Base-by-base conservation (phyloP, 2,329 filamentous ascomycete genomes). In the Paraphaeosphaeria sporulosa region DNA sequence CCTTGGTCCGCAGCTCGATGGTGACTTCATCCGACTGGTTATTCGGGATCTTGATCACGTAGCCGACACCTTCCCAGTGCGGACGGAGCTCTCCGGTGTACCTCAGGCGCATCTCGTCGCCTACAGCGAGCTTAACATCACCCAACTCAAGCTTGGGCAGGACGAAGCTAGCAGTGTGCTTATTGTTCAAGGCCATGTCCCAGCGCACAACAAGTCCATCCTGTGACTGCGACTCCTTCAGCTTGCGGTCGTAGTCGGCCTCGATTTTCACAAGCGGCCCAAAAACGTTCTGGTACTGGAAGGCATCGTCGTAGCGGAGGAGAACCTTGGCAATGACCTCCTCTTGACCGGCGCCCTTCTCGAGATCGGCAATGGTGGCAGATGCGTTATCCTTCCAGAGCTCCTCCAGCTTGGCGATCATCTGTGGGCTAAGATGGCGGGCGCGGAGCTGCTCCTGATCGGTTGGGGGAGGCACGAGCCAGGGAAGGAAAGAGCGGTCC, bases 31-130 rank as follows among this genome's bases (percentile, higher is more conserved):
- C 95, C 15, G 94, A 97, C 81, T 97, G 93, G 79, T 98, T 98
- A 84, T 99, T 98, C 23, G 95, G 96, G 61, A 99, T 98, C 82
- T 99, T 99, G 82, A 98, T 94, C 62, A 99, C 95, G 78, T 99
- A 99, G 65, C 95, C 95, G 36, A 99, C 95, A 40, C 95, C 95
- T 77, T 99, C 95, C 95, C 95, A 99, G 60, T 92, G 88, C 15
- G 91, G 87, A 44, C 94, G 91, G 52, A 99, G 84, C 78, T 98
- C 95, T 67, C 96, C 95, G 67, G 93, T 96, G 81, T 99, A 99
- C 69, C 95, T 93, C 64, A 99, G 84, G 46, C 95, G 91, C 95
- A 99, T 99, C 78, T 99, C 95, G 74, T 99, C 95, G 63, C 95
- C 95, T 21, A 99, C 95, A 2, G 95, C 95, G 69, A 99, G 86